These are phyloP conservation scores for Apophysomyces trapeziformis DNA, from an alignment of 371 early-diverging fungal genomes.

Conservation along the genomic window DNA sequence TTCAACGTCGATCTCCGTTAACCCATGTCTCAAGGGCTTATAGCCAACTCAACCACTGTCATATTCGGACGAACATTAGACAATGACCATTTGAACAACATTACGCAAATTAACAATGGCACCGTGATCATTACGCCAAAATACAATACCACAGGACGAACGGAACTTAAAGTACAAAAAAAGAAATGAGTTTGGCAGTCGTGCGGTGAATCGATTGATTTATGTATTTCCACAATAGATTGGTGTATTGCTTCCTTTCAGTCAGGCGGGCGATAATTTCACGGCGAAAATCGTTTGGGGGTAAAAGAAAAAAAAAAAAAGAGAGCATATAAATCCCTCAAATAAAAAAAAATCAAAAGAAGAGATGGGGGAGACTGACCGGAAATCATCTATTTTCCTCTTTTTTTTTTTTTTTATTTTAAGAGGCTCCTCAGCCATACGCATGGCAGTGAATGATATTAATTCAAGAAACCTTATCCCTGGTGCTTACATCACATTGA, in stretches of 20 bases:
- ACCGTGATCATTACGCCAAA: constrained; percentile 45
- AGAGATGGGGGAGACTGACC: too few species aligned
- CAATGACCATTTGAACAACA: constrained; percentile 34
- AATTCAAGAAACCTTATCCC: constrained; percentile 57
- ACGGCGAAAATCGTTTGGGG: constrained; percentile 57
- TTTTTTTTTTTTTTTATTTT: constrained; percentile 1
- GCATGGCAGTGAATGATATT: constrained; percentile 63
- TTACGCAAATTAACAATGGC: constrained; percentile 45
- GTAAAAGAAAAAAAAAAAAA: constrained; percentile 21
- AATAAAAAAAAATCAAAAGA: too few species aligned
- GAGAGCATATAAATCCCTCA: too few species aligned
- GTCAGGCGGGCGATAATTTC: constrained; percentile 44
- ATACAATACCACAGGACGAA: constrained; percentile 40
- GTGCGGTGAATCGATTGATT: too few species aligned
- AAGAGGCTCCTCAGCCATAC: constrained; percentile 67
- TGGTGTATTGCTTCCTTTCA: constrained; percentile 52
- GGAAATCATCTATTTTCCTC: not conserved
- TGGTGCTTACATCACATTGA: constrained; percentile 59
- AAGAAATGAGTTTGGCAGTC: not conserved
- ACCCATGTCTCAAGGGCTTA: constrained; percentile 1
- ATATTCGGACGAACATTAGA: constrained; percentile 38
- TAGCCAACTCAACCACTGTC: constrained; percentile 13
- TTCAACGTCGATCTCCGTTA: not conserved
- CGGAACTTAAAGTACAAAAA: constrained; percentile 42
- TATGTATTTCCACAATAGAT: constrained; percentile 25